These are phyloP conservation scores for Arthroderma sp. DNA, from an alignment of 2,329 filamentous ascomycete species.

Conservation along the genomic window DNA sequence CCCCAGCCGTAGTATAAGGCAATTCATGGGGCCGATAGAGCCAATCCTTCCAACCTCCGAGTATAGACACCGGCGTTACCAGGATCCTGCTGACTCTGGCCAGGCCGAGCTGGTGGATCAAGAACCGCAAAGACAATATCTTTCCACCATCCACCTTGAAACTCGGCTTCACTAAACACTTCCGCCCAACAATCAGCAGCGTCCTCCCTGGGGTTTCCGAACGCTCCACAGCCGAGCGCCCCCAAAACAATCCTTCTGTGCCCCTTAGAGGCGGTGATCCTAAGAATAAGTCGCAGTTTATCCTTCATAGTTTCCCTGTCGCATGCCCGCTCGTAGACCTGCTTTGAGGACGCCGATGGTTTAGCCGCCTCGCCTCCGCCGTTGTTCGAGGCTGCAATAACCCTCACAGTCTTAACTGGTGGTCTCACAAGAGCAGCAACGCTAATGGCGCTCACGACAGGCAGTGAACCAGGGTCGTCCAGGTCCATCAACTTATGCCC, in stretches of 20 bases:
- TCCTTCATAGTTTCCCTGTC: conserved; percentile 9
- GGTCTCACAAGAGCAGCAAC: conserved; percentile 8
- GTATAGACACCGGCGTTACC: conserved; percentile 15
- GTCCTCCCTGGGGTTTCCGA: conserved; percentile 45
- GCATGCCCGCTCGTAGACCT: background rate
- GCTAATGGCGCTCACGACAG: conserved; percentile 10
- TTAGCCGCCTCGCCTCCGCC: background rate
- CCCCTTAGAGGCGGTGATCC: conserved; percentile 8
- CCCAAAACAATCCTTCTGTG: conserved; percentile 39
- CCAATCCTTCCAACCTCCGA: conserved; percentile 8
- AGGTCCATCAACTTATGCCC: conserved; percentile 8
- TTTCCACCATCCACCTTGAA: conserved; percentile 47
- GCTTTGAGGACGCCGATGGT: background rate
- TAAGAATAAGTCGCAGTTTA: conserved; percentile 10
- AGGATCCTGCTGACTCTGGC: conserved; percentile 13
- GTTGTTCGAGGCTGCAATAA: background rate
- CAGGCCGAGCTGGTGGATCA: conserved; percentile 18
- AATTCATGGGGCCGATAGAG: background rate
- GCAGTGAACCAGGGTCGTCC: conserved; percentile 2
- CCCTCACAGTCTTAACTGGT: background rate
- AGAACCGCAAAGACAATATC: conserved; percentile 50
- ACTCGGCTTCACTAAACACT: conserved; percentile 46
- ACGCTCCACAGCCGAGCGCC: conserved; percentile 53
- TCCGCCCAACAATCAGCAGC: conserved; percentile 48
- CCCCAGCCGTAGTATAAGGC: background rate